Base-by-base conservation (phyloP, 768 basidiomycete species). In the Tricholoma sp. region DNA sequence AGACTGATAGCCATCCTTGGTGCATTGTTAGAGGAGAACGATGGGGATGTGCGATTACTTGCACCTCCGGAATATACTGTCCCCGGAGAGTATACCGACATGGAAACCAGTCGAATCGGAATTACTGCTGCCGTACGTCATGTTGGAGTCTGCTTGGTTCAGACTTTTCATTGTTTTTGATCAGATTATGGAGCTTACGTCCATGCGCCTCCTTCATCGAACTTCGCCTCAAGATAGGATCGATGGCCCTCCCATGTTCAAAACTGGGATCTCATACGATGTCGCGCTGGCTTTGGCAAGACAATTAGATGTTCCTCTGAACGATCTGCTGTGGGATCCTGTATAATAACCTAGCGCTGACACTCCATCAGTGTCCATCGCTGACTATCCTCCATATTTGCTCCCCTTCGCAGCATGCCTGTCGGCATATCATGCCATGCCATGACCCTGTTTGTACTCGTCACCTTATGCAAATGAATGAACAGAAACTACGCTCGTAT, bases 1-100 rank as follows among this genome's bases (percentile, higher is more conserved):
- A 74, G 94, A 31, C 72, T 96, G 53, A 65, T 91, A 3, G 92
- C 90, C 0, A 88, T 95, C 52, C 76, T 94, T 1, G 91, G 89
- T 1, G 80, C 84, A 0, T 69, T 97, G 1, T 62, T 92, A 11
- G 86, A 91, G 62, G 91, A 91, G 64, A 82, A 90, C 60, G 86
- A 83, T 60, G 70, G 67, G 0, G 82, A 88, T 18, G 66, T 66
- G 1, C 74, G 83, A 8, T 65, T 72, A 2, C 68, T 74, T 4
- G 76, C 71, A 0, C 76, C 74, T 1, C 39, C 59, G 1, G 75
- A 83, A 54, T 83, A 81, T 51, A 74, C 63, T 4, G 70, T 83
- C 36, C 80, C 85, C 1, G 89, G 88, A 3, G 88, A 90, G 61
- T 79, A 86, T 39, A 87, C 88, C 0, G 89, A 91, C 64, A 83